A percentile compares a stretch with the other conserved stretches of the same genome.
These are phyloP conservation scores for Thelonectria olida DNA, from an alignment of 2,329 filamentous ascomycete genomes.

Conservation along the genomic window DNA sequence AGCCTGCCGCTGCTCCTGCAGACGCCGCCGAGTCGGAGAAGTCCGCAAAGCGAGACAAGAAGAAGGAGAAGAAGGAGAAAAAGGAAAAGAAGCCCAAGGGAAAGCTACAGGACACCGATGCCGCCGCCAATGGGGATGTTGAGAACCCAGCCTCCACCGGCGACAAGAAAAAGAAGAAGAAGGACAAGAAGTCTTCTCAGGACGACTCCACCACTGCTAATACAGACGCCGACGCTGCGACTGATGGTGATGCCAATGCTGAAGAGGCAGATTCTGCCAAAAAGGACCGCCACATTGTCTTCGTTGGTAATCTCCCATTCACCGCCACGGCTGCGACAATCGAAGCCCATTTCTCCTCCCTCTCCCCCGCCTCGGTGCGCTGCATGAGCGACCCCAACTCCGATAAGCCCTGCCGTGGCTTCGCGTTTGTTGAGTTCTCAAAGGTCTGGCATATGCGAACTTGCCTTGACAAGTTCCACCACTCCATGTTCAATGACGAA, in stretches of 20 bases:
- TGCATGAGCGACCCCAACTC: conserved; percentile 74
- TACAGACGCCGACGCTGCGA: conserved; percentile 15
- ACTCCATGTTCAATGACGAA: conserved; percentile 75
- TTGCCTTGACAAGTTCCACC: conserved; percentile 89
- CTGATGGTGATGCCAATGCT: conserved; percentile 2
- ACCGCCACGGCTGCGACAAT: conserved; percentile 77
- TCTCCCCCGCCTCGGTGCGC: conserved; percentile 63
- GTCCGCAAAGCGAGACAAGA: conserved; percentile 39
- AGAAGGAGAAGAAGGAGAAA: conserved; percentile 45
- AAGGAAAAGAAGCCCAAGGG: conserved; percentile 40
- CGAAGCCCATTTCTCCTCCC: conserved; percentile 78
- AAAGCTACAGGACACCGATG: conserved; percentile 17
- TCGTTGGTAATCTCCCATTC: conserved; percentile 84
- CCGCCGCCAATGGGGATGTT: conserved; percentile 7
- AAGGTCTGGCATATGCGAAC: conserved; percentile 91
- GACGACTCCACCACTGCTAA: conserved; percentile 32
- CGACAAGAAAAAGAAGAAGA: conserved; percentile 32
- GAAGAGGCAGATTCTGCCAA: neutral
- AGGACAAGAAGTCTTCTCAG: conserved; percentile 42
- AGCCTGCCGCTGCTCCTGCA: conserved; percentile 28
- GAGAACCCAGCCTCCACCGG: conserved; percentile 9
- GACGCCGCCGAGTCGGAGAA: conserved; percentile 33
- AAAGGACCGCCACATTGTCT: conserved; percentile 47
- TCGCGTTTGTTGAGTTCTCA: conserved; percentile 90
- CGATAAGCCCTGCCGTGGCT: conserved; percentile 72